Conservation (phyloP, 345 rosid species). For the Microcos paniculata region DNA sequence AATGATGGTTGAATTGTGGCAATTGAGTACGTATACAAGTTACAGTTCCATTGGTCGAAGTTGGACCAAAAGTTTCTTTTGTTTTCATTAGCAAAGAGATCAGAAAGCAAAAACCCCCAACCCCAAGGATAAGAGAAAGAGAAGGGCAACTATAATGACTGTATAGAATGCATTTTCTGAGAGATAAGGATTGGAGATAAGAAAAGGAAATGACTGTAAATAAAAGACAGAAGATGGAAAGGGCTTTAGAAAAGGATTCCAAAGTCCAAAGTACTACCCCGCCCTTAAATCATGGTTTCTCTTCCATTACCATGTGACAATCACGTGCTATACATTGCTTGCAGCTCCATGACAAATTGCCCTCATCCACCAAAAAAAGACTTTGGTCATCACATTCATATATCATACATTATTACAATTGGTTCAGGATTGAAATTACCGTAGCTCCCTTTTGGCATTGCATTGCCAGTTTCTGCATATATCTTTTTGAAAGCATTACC, state of each 20-base stretch:
- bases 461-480: slow-evolving; percentile 7
- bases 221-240: background rate
- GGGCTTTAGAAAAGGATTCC: slow-evolving; percentile 12
- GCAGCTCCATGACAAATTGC: slow-evolving; percentile 15
- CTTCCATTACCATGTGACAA: slow-evolving; percentile 20
- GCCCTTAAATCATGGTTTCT: slow-evolving; percentile 7
- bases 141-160: background rate
- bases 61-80: too few relatives aligned
- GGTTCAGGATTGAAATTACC: background rate
- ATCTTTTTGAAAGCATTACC: background rate
- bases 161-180: background rate
- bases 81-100: too few relatives aligned
- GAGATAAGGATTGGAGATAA: slow-evolving; percentile 9
- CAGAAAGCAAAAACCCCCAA: background rate
- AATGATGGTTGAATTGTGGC: too few relatives aligned
- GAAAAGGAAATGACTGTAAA: slow-evolving; percentile 11
- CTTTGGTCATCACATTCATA: background rate
- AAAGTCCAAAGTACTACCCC: background rate
- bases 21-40: too few relatives aligned
- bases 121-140: background rate
- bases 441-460: slow-evolving; percentile 8
- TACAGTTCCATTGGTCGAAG: too few relatives aligned
- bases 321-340: slow-evolving; percentile 14
- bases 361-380: slow-evolving; percentile 4
- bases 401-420: background rate